Percentiles rank a stretch among this genome's conserved stretches.
These are phyloP conservation scores for Corniculantispora saksenae DNA, from an alignment of 2,329 filamentous ascomycete species.

Conservation along the genomic window DNA sequence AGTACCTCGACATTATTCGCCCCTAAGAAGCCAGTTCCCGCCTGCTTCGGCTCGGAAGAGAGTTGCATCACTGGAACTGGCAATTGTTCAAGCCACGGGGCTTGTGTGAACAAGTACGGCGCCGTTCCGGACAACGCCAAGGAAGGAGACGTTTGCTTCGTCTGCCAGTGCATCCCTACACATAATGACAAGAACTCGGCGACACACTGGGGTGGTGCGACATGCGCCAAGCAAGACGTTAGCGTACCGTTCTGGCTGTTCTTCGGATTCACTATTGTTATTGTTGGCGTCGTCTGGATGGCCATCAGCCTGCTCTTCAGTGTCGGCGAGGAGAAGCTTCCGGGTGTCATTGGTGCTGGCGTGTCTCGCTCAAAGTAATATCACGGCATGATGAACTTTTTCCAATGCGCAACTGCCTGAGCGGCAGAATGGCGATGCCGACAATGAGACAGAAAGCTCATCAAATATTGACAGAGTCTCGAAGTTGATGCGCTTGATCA, in stretches of 20 bases:
- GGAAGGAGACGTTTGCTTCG: conserved; percentile 62
- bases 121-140: conserved; percentile 25
- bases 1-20: conserved; percentile 36
- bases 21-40: conserved; percentile 54
- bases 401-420: neutral
- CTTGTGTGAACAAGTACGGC: conserved; percentile 68
- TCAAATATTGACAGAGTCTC: neutral
- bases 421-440: neutral
- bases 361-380: conserved; percentile 70
- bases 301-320: conserved; percentile 77
- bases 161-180: conserved; percentile 72
- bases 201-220: conserved; percentile 78
- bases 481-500: neutral
- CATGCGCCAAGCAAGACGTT: conserved; percentile 90
- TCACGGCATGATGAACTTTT: neutral
- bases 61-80: conserved; percentile 70
- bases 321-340: conserved; percentile 84
- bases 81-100: conserved; percentile 80
- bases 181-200: conserved; percentile 58
- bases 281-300: conserved; percentile 68
- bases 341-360: conserved; percentile 93
- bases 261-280: conserved; percentile 68
- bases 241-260: conserved; percentile 89
- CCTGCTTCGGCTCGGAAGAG: conserved; percentile 73
- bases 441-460: neutral